Evolutionary conservation across 805 yeast genomes (phyloP).

Genomic region (Hanseniaspora meyeri): DNA sequence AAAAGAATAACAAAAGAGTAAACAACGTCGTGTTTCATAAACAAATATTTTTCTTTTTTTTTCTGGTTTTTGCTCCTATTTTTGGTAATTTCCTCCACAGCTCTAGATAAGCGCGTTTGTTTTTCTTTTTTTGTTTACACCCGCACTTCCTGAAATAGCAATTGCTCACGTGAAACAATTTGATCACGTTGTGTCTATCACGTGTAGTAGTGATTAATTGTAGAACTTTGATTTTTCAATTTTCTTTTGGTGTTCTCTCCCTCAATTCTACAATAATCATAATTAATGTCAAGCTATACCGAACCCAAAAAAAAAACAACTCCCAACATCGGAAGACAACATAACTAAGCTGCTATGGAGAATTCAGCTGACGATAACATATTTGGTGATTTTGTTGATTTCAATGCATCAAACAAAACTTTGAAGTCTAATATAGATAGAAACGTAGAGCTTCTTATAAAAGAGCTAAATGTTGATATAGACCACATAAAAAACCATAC

Average conservation of each 20-base stretch:
- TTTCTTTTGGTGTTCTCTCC: too few species aligned
- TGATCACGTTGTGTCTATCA: background rate
- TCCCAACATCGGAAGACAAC: background rate
- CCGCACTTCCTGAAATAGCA: background rate
- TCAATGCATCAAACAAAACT: background rate
- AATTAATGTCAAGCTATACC: too few species aligned
- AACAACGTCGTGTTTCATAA: background rate
- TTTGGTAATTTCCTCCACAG: background rate
- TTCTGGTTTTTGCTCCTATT: background rate
- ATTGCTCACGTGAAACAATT: background rate
- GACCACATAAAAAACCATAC: background rate
- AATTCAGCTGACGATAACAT: background rate
- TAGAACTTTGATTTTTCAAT: too few species aligned
- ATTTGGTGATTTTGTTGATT: constrained; percentile 12
- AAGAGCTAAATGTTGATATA: background rate
- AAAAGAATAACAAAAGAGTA: background rate
- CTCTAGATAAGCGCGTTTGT: background rate
- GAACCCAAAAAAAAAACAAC: too few species aligned
- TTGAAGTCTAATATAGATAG: background rate
- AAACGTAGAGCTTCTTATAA: background rate
- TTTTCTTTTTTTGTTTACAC: background rate
- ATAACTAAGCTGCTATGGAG: background rate
- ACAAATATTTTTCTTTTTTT: too few species aligned
- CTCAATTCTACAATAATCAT: too few species aligned
- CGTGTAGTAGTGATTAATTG: too few species aligned